A percentile compares a stretch with the other conserved stretches of the same genome.
Conservation (phyloP, 768 basidiomycete genomes). For the Lanmaoa pseudosensibilis region DNA sequence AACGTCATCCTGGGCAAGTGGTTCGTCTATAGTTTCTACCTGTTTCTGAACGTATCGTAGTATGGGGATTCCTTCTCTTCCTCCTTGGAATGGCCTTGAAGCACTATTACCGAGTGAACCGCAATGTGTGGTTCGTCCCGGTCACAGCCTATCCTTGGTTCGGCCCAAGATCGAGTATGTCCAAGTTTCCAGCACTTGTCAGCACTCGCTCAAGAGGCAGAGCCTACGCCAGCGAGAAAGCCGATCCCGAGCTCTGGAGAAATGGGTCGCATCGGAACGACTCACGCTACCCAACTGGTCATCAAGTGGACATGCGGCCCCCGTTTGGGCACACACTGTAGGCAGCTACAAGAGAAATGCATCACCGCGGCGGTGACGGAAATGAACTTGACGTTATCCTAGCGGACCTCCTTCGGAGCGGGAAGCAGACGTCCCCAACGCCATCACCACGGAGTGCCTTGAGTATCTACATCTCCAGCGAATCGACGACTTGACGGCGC, state of each 20-base stretch:
- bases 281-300: constrained; percentile 20
- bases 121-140: constrained; percentile 65
- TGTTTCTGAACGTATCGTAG: constrained; percentile 33
- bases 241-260: constrained; percentile 22
- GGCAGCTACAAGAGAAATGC: constrained; percentile 43
- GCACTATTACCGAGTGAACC: constrained; percentile 43
- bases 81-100: constrained; percentile 45
- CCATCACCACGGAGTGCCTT: too few species aligned
- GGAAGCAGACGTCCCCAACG: too few species aligned
- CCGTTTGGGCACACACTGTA: constrained; percentile 28
- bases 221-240: constrained; percentile 31
- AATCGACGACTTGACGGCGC: too few species aligned
- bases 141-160: constrained; percentile 77
- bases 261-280: constrained; percentile 21
- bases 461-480: too few species aligned
- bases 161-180: constrained; percentile 38
- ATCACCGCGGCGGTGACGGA: constrained; percentile 45
- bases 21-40: not conserved
- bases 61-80: constrained; percentile 48
- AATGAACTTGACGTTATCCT: constrained; percentile 12
- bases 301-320: constrained; percentile 21
- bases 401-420: too few species aligned
- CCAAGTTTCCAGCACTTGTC: constrained; percentile 45
- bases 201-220: constrained; percentile 39
- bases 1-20: constrained; percentile 68